These are phyloP conservation scores for Arthrinium phaeospermum DNA, from an alignment of 2,329 filamentous ascomycete species.

Conservation along the genomic window DNA sequence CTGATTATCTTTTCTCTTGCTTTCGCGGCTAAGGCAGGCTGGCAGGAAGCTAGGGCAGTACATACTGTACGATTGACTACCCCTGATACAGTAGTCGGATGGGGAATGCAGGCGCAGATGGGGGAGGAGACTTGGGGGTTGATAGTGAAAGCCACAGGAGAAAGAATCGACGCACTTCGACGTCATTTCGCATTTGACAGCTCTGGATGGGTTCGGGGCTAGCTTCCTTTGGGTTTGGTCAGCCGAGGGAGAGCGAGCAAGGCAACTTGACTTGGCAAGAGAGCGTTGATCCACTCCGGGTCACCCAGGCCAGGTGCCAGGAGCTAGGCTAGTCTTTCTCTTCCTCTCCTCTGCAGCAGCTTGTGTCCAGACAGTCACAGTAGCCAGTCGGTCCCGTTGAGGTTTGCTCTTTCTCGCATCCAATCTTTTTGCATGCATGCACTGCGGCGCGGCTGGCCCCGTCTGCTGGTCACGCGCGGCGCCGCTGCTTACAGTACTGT, in stretches of 20 bases:
- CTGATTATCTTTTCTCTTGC: neutral
- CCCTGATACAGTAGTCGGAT: neutral
- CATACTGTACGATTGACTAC: neutral
- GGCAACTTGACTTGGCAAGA: neutral
- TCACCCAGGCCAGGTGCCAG: too few relatives aligned
- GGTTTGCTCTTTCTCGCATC: neutral
- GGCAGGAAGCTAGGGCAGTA: too few relatives aligned
- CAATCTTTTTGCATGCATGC: too few relatives aligned
- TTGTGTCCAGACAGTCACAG: neutral
- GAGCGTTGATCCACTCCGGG: neutral
- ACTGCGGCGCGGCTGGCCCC: neutral
- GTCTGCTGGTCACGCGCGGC: neutral
- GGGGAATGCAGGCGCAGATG: neutral
- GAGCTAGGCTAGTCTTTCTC: neutral
- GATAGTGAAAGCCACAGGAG: neutral
- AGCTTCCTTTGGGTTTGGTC: neutral
- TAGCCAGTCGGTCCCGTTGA: neutral
- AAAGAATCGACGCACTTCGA: neutral
- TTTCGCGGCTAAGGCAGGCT: too few relatives aligned
- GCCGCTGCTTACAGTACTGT: neutral
- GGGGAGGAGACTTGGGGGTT: neutral
- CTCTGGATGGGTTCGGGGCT: neutral
- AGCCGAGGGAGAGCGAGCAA: neutral
- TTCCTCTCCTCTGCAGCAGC: neutral
- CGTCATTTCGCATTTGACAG: conserved; percentile 7